Evolutionary conservation across 345 rosid species (phyloP), one percentile per base, ranked within the genome.

Genomic region (Syzygium oleosum): DNA sequence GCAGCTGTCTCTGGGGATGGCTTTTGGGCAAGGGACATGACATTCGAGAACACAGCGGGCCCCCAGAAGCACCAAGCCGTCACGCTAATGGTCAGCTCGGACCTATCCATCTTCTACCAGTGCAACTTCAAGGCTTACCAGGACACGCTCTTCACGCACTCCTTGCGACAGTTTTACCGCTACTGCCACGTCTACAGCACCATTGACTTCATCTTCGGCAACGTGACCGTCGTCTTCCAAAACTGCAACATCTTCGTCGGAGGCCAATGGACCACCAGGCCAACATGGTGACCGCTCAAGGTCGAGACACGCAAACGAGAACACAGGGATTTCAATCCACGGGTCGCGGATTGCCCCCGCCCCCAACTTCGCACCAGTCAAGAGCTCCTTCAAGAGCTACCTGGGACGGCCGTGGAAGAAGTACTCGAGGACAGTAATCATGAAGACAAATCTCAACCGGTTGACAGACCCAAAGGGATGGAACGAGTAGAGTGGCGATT

Each of bases 1-100:
- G 89, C 89, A 95, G 97, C 95, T 3, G 95, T 95, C 19, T 91
- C 93, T 1, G 96, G 95, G 1, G 96, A 96, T 89, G 96, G 96
- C 7, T 97, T 97, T 88, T 96, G 98, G 97, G 98, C 98, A 12
- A 88, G 96, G 63, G 96, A 96, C 87, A 92, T 96, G 85, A 93
- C 96, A 21, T 95, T 97, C 46, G 94, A 94, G 94, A 97, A 96
- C 93, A 95, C 94, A 3, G 98, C 95, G 1, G 97, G 97, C 21
- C 99, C 97, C 11, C 87, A 87, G 1, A 95, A 94, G 79, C 92
- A 90, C 88, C 97, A 96, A 68, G 97, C 98, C 0, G 97, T 96
- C 87, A 98, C 96, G 49, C 84, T 93, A n/a, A 68, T 91, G 68
- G 96, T 91, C 51, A 92, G 87, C 87, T 94, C 98, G 0, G 98